Percentiles rank a stretch among this genome's conserved stretches.
Conservation (phyloP, 495 filamentous ascomycete genomes). For the Lepidopterella palustris region DNA sequence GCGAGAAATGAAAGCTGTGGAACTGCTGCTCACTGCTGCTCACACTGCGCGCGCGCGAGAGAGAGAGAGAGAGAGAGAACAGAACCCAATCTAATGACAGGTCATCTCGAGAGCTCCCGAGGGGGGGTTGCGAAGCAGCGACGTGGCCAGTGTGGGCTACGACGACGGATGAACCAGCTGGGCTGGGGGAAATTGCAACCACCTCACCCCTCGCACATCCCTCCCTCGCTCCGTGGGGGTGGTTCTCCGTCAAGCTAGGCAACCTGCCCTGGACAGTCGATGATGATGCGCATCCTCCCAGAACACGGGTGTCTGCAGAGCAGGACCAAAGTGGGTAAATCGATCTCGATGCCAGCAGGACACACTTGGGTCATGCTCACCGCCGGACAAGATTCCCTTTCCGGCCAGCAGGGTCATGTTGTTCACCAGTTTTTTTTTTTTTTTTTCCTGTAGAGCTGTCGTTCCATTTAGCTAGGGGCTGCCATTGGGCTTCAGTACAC, state of each 20-base stretch:
- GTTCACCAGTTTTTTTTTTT: background rate
- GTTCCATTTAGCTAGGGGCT: background rate
- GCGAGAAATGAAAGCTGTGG: background rate
- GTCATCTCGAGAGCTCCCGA: too few species aligned
- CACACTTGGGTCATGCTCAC: background rate
- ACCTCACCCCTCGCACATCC: background rate
- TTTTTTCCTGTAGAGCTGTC: background rate
- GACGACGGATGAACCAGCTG: background rate
- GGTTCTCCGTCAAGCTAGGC: background rate
- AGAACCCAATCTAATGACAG: too few species aligned
- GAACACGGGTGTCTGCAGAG: background rate
- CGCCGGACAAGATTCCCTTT: background rate
- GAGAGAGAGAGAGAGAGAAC: too few species aligned
- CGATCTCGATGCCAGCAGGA: background rate
- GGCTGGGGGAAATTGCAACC: background rate
- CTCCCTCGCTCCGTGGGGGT: conserved; percentile 16
- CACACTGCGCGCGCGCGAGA: too few species aligned
- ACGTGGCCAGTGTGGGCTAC: too few species aligned
- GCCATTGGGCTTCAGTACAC: background rate
- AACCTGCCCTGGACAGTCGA: background rate
- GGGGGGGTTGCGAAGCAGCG: too few species aligned
- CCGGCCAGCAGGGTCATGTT: background rate
- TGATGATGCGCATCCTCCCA: conserved; percentile 20
- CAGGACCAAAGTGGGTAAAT: background rate
- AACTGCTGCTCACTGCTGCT: too few species aligned